A percentile compares a stretch with the other conserved stretches of the same genome.
phyloP scores from a whole-genome alignment of 805 yeast species.

The Blastobotrys americana region DNA sequence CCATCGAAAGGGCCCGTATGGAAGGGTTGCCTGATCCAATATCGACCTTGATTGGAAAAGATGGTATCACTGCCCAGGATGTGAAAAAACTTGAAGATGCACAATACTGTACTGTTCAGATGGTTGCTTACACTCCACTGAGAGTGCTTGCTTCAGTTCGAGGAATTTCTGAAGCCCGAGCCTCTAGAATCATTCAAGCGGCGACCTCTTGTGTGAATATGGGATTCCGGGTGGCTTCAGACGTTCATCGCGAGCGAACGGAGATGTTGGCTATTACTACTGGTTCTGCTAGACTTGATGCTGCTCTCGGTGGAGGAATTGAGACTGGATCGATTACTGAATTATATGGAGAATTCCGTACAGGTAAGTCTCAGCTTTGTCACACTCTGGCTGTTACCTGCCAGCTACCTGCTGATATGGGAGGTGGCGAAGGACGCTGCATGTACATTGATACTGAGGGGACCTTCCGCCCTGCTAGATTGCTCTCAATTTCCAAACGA shows the following conservation, averaged over 20 bases:
- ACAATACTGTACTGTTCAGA: constrained; percentile 82
- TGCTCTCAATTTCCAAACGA: constrained; percentile 83
- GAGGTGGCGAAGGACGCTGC: constrained; percentile 98
- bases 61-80: constrained; percentile 78
- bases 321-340: constrained; percentile 98
- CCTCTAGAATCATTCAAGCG: constrained; percentile 73
- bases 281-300: constrained; percentile 90
- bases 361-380: constrained; percentile 95
- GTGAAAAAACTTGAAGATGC: constrained; percentile 71
- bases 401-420: constrained; percentile 92
- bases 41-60: constrained; percentile 23
- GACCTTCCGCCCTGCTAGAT: constrained; percentile 86
- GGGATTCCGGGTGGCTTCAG: constrained; percentile 97
- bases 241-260: constrained; percentile 80
- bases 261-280: constrained; percentile 91
- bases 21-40: constrained; percentile 9
- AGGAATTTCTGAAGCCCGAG: constrained; percentile 94
- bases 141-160: constrained; percentile 68
- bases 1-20: constrained; percentile 4
- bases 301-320: constrained; percentile 90
- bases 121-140: constrained; percentile 44
- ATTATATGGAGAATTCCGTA: constrained; percentile 93
- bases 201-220: constrained; percentile 85
- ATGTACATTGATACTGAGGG: constrained; percentile 95
- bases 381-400: constrained; percentile 96